Evolutionary conservation across 805 yeast species (phyloP).

Genomic region (Saitoella complicata): DNA sequence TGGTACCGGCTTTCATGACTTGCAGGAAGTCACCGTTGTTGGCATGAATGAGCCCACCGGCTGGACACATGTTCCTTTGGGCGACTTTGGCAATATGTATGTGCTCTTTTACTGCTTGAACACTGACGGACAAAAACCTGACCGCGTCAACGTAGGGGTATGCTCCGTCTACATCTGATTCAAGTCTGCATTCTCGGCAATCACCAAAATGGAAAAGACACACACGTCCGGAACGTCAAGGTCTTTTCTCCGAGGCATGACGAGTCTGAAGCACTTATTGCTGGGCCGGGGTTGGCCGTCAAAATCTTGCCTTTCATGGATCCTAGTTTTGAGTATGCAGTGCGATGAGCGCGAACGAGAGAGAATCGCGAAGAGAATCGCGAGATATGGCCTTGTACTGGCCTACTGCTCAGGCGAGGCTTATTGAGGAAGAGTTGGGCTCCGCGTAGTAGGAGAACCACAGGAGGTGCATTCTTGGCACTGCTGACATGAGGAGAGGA

Average conservation of each 20-base stretch:
- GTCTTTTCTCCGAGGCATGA: conserved; percentile 28
- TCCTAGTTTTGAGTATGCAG: too few species aligned
- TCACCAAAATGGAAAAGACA: conserved; percentile 92
- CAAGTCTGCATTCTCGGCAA: conserved; percentile 52
- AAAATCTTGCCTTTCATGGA: too few species aligned
- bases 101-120: conserved; percentile 1
- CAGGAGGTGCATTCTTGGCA: neutral
- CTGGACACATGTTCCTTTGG: conserved; percentile 55
- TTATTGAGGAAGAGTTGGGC: too few species aligned
- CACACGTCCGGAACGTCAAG: conserved; percentile 67
- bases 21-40: conserved; percentile 46
- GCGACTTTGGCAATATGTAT: conserved; percentile 32
- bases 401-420: too few species aligned
- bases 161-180: conserved; percentile 49
- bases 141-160: conserved; percentile 19
- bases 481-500: too few species aligned
- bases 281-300: too few species aligned
- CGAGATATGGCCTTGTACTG: too few species aligned
- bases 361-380: too few species aligned
- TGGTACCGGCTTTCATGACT: conserved; percentile 67
- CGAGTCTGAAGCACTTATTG: too few species aligned
- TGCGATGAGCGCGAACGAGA: too few species aligned
- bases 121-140: neutral
- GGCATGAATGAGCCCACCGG: conserved; percentile 54
- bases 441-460: too few species aligned